These are phyloP conservation scores for Coemansia sp. DNA, from an alignment of 192 early-diverging fungal genomes.

Conservation along the genomic window DNA sequence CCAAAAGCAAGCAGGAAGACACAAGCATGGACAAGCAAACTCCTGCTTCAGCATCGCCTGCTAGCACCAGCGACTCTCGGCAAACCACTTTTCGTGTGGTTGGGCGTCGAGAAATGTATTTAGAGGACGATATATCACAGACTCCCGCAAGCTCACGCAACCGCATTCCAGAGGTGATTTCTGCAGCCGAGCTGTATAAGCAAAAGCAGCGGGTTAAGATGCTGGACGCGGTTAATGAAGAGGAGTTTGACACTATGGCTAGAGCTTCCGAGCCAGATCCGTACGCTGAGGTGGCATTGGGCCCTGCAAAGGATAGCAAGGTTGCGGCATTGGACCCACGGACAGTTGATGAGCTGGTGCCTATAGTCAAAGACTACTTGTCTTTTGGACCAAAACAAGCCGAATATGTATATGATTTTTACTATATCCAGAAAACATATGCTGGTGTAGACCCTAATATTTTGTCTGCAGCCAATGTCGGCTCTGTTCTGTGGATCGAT, in stretches of 20 bases:
- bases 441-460: constrained; percentile 3
- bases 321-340: constrained; percentile 10
- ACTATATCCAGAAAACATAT: constrained; percentile 56
- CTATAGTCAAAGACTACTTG: constrained; percentile 68
- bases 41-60: neutral
- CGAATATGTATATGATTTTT: constrained; percentile 78
- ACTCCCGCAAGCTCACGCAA: neutral
- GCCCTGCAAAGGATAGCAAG: constrained; percentile 9
- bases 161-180: constrained; percentile 30
- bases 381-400: constrained; percentile 29
- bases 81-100: constrained; percentile 27
- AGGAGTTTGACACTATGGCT: constrained; percentile 20
- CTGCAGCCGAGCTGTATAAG: constrained; percentile 32
- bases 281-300: constrained; percentile 17
- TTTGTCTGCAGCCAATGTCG: constrained; percentile 8
- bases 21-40: constrained; percentile 13
- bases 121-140: neutral
- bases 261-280: constrained; percentile 2
- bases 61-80: neutral
- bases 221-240: constrained; percentile 66
- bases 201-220: constrained; percentile 56
- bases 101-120: constrained; percentile 17
- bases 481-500: constrained; percentile 54
- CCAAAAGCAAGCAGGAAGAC: neutral
- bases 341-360: constrained; percentile 62